phyloP scores from a whole-genome alignment of 2,329 filamentous ascomycete species.

The Ceratocystis ficicola region DNA sequence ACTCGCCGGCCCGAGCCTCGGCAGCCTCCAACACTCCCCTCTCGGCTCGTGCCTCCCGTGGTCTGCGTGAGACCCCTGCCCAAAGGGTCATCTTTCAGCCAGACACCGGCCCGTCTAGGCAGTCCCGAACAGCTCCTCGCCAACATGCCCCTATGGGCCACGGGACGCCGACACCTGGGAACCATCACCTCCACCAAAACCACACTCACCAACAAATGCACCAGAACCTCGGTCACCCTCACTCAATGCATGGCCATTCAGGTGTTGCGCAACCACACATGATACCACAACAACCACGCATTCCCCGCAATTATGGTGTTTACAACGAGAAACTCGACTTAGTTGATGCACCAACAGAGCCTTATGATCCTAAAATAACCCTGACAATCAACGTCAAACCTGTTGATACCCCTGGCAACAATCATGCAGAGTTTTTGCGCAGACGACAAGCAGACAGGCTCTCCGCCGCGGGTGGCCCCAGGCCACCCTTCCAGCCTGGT shows the following conservation, averaged over 20 bases:
- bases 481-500: conserved; percentile 45
- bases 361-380: conserved; percentile 46
- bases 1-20: conserved; percentile 41
- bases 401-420: conserved; percentile 63
- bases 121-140: conserved; percentile 26
- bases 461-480: conserved; percentile 36
- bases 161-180: background rate
- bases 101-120: conserved; percentile 54
- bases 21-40: conserved; percentile 36
- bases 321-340: conserved; percentile 22
- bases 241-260: conserved; percentile 10
- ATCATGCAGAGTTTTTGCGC: conserved; percentile 54
- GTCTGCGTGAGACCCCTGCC: conserved; percentile 68
- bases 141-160: conserved; percentile 10
- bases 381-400: conserved; percentile 45
- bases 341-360: conserved; percentile 18
- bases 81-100: conserved; percentile 78
- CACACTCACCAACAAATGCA: conserved; percentile 8
- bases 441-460: conserved; percentile 25
- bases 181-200: background rate
- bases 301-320: conserved; percentile 29
- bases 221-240: conserved; percentile 28
- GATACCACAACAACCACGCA: conserved; percentile 33
- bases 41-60: conserved; percentile 47
- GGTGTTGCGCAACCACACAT: conserved; percentile 7